A percentile compares a stretch with the other conserved stretches of the same genome.
These are phyloP conservation scores for Aspergillus nanangensis DNA, from an alignment of 495 filamentous ascomycete genomes.

Conservation along the genomic window DNA sequence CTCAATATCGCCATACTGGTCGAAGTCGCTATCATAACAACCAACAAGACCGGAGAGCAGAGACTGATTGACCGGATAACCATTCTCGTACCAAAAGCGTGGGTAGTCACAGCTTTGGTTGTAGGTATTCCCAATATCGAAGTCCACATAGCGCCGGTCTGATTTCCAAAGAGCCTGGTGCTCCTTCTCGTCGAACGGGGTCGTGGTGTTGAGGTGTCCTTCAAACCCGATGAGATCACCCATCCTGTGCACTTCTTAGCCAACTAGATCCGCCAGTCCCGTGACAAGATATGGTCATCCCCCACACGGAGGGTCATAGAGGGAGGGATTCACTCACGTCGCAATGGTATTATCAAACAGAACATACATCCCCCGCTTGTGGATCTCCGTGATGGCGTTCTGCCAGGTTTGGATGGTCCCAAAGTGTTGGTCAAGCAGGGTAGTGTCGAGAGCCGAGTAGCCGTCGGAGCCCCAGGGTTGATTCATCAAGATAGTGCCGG, in stretches of 20 bases:
- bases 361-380: slow-evolving; percentile 63
- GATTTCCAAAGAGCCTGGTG: slow-evolving; percentile 56
- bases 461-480: slow-evolving; percentile 64
- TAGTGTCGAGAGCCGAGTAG: slow-evolving; percentile 65
- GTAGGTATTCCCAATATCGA: slow-evolving; percentile 51
- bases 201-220: slow-evolving; percentile 58
- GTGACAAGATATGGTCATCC: background rate
- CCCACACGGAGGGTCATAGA: background rate
- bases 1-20: slow-evolving; percentile 64
- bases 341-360: slow-evolving; percentile 68
- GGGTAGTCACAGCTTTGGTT: slow-evolving; percentile 58
- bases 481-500: slow-evolving; percentile 65
- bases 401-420: slow-evolving; percentile 60
- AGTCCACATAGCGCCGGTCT: slow-evolving; percentile 56
- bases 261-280: background rate
- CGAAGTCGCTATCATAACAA: slow-evolving; percentile 67
- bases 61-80: slow-evolving; percentile 42
- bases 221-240: slow-evolving; percentile 65
- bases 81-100: slow-evolving; percentile 61
- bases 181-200: slow-evolving; percentile 53
- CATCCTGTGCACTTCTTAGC: slow-evolving; percentile 32
- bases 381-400: slow-evolving; percentile 58
- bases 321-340: slow-evolving; percentile 44
- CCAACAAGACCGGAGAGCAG: slow-evolving; percentile 43
- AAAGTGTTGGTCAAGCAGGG: slow-evolving; percentile 64